Conservation (phyloP, 805 yeast genomes). For the Isabelozyma gotoi region DNA sequence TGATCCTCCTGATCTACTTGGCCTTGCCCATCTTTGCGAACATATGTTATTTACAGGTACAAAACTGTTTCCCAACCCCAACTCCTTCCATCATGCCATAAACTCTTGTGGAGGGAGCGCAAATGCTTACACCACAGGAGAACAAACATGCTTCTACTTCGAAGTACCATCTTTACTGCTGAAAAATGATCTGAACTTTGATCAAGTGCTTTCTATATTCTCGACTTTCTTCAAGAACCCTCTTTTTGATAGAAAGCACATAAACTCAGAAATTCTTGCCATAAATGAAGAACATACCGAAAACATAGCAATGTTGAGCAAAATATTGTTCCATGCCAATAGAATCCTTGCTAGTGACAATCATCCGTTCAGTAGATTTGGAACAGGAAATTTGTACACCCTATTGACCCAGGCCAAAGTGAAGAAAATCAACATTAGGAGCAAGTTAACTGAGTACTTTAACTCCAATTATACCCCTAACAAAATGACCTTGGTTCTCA, state of each 20-base stretch:
- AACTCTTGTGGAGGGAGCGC: constrained; percentile 52
- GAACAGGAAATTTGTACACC: constrained; percentile 63
- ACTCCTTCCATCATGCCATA: constrained; percentile 43
- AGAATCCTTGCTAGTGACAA: constrained; percentile 45
- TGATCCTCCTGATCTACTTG: constrained; percentile 70
- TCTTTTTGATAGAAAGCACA: constrained; percentile 38
- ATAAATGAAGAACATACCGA: constrained; percentile 65
- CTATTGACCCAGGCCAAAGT: constrained; percentile 33
- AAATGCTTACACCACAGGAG: constrained; percentile 72
- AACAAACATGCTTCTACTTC: constrained; percentile 62
- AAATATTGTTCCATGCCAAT: constrained; percentile 58
- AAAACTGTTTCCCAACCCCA: constrained; percentile 50
- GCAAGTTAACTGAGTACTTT: constrained; percentile 39
- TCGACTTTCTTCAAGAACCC: constrained; percentile 54
- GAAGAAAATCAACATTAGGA: constrained; percentile 34
- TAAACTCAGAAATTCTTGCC: constrained; percentile 55
- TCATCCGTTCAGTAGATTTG: constrained; percentile 61
- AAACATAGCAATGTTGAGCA: constrained; percentile 45
- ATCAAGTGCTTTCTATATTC: constrained; percentile 45
- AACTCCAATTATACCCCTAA: constrained; percentile 40
- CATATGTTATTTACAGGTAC: constrained; percentile 44
- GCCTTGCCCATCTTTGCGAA: constrained; percentile 69
- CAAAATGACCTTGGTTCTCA: constrained; percentile 57
- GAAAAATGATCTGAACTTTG: constrained; percentile 1
- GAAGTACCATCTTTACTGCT: constrained; percentile 51